Conservation (phyloP, 805 yeast genomes). For the Metschnikowia amazonensis region DNA sequence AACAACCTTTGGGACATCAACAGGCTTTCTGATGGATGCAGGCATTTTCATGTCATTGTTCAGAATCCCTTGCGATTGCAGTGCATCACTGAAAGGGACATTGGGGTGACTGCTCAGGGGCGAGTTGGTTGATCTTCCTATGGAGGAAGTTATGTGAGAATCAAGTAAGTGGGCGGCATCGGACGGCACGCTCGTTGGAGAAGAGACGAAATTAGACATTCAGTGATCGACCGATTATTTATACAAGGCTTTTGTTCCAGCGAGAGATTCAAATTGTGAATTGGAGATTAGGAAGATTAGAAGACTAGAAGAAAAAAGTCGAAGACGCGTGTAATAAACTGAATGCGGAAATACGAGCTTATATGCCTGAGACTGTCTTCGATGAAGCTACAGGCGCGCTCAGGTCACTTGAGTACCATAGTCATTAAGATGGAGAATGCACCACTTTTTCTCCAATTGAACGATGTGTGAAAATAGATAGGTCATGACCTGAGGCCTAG, state of each 20-base stretch:
- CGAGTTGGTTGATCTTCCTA: slow-evolving; percentile 35
- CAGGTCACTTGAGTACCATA: no score
- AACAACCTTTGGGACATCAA: slow-evolving; percentile 69
- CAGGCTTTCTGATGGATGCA: slow-evolving; percentile 15
- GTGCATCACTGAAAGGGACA: slow-evolving; percentile 19
- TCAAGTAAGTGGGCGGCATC: slow-evolving; percentile 40
- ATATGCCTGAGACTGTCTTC: not conserved
- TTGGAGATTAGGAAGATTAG: not conserved
- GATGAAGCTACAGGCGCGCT: not conserved
- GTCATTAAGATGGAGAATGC: not conserved
- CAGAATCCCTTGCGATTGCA: slow-evolving; percentile 38
- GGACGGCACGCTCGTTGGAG: slow-evolving; percentile 42
- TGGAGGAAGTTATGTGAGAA: slow-evolving; percentile 41
- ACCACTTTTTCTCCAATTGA: no score
- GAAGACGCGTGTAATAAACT: slow-evolving; percentile 12
- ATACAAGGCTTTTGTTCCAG: not conserved
- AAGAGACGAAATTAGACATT: slow-evolving; percentile 43
- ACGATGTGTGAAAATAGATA: no score
- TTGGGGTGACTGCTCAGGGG: slow-evolving; percentile 26
- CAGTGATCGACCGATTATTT: not conserved
- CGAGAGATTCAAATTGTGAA: not conserved
- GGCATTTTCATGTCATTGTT: slow-evolving; percentile 50
- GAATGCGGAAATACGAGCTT: slow-evolving; percentile 7
- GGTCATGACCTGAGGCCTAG: no score
- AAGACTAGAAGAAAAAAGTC: not conserved